phyloP scores from a whole-genome alignment of 352 stramenopile genomes.

The Phytophthora melonis region DNA sequence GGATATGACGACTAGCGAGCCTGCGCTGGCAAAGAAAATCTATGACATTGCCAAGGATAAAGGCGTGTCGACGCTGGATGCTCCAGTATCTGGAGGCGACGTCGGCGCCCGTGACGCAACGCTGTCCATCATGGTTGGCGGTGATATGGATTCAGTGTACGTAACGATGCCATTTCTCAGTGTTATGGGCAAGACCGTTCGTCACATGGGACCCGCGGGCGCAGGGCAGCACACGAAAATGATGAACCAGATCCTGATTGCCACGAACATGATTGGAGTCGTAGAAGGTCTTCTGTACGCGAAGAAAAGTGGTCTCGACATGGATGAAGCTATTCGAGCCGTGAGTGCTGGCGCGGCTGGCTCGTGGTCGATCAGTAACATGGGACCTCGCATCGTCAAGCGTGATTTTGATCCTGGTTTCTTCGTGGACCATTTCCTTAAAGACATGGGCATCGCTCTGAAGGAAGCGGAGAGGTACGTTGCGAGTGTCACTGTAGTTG shows the following conservation, averaged over 20 bases:
- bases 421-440: constrained; percentile 93
- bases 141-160: constrained; percentile 86
- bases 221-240: constrained; percentile 93
- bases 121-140: constrained; percentile 93
- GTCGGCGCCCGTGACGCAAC: constrained; percentile 88
- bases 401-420: constrained; percentile 91
- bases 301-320: constrained; percentile 87
- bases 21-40: constrained; percentile 90
- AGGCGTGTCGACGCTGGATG: constrained; percentile 80
- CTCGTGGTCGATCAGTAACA: constrained; percentile 92
- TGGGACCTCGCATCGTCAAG: constrained; percentile 90
- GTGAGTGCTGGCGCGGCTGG: constrained; percentile 88
- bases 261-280: constrained; percentile 91
- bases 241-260: constrained; percentile 93
- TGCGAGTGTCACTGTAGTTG: background rate
- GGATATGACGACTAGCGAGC: constrained; percentile 92
- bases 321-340: constrained; percentile 88
- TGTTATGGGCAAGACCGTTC: constrained; percentile 91
- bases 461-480: constrained; percentile 82
- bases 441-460: constrained; percentile 92
- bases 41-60: constrained; percentile 77
- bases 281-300: constrained; percentile 91
- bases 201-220: constrained; percentile 87
- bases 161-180: constrained; percentile 87
- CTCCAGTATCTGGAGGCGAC: constrained; percentile 89